These are phyloP conservation scores for Sporisorium exsertum DNA, from an alignment of 1,284 basidiomycete genomes.

Conservation along the genomic window DNA sequence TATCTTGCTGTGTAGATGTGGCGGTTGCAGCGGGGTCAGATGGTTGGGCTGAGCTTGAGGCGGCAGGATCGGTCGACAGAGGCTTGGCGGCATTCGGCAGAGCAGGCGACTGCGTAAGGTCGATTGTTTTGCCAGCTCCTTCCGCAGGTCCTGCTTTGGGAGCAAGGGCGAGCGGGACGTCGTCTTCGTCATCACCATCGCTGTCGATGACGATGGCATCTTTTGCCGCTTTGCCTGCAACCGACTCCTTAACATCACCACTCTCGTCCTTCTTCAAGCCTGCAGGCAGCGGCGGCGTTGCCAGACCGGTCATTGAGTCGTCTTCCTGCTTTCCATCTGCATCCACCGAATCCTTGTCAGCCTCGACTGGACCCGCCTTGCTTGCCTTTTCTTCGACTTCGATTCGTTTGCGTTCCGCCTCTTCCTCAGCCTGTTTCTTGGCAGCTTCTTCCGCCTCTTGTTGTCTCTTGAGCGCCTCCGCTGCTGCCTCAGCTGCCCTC, in stretches of 20 bases:
- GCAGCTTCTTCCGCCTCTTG: constrained; percentile 24
- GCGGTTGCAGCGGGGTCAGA: background rate
- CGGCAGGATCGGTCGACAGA: background rate
- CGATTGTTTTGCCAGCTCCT: constrained; percentile 22
- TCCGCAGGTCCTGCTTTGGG: constrained; percentile 28
- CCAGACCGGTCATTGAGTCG: constrained; percentile 14
- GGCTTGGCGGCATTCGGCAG: constrained; percentile 12
- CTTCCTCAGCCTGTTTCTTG: constrained; percentile 12
- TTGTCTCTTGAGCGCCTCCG: constrained; percentile 27
- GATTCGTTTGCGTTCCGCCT: constrained; percentile 13
- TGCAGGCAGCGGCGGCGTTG: constrained; percentile 23
- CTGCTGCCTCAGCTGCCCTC: constrained; percentile 32
- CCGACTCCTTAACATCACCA: background rate
- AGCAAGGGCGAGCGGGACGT: constrained; percentile 46
- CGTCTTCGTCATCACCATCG: constrained; percentile 48
- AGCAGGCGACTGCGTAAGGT: constrained; percentile 41
- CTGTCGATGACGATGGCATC: constrained; percentile 52
- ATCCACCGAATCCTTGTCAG: background rate
- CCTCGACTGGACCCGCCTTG: background rate
- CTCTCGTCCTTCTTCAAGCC: background rate
- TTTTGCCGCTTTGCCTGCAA: constrained; percentile 11
- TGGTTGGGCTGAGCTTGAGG: background rate
- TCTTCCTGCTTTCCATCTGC: constrained; percentile 8
- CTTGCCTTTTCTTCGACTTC: constrained; percentile 5
- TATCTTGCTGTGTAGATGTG: background rate